Conservation (phyloP, 192 early-diverging fungal genomes). For the Lobosporangium transversale region DNA sequence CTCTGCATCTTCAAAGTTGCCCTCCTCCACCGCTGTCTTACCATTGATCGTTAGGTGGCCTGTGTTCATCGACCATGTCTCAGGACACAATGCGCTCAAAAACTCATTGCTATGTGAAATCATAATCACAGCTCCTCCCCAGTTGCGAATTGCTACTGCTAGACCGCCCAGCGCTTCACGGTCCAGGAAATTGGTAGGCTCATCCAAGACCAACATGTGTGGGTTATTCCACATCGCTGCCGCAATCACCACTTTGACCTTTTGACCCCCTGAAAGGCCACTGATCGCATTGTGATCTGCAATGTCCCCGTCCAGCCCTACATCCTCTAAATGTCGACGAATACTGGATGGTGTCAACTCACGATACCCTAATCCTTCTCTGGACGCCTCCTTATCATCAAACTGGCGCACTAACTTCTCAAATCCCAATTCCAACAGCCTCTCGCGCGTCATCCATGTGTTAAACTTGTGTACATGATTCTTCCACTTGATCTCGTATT, state of each 20-base stretch:
- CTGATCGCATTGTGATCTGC: conserved; percentile 79
- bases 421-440: conserved; percentile 76
- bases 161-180: conserved; percentile 80
- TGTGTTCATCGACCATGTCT: conserved; percentile 73
- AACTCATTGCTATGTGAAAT: conserved; percentile 87
- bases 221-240: conserved; percentile 88
- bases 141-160: conserved; percentile 77
- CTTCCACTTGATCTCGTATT: conserved; percentile 85
- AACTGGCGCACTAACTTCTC: conserved; percentile 80
- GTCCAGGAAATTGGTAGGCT: conserved; percentile 75
- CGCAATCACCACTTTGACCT: conserved; percentile 87
- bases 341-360: conserved; percentile 74
- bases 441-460: conserved; percentile 75
- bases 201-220: conserved; percentile 84
- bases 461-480: conserved; percentile 72
- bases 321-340: conserved; percentile 76
- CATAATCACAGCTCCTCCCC: conserved; percentile 82
- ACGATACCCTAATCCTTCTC: conserved; percentile 75
- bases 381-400: conserved; percentile 81
- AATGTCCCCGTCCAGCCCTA: conserved; percentile 82
- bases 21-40: conserved; percentile 57
- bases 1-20: conserved; percentile 55
- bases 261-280: conserved; percentile 85
- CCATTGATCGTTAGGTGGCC: conserved; percentile 60
- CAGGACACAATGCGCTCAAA: conserved; percentile 72